These are phyloP conservation scores for Cordyceps fumosorosea DNA, from an alignment of 2,329 filamentous ascomycete genomes.

Conservation along the genomic window DNA sequence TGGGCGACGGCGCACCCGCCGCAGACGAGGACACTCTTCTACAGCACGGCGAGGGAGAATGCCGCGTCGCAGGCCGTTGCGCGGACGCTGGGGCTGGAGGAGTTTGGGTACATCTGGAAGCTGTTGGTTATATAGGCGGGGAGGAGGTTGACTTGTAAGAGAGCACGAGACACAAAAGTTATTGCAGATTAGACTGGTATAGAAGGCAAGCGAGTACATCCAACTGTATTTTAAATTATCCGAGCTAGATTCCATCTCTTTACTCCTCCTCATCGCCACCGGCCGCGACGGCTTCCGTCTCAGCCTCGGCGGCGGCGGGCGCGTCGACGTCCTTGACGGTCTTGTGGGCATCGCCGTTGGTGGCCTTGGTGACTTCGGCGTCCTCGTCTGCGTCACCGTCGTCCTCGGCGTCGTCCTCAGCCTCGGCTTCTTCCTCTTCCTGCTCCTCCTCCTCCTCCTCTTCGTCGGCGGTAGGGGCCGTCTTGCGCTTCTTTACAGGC, in stretches of 20 bases:
- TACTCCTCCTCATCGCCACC: not conserved
- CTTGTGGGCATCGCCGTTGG: slow-evolving; percentile 18
- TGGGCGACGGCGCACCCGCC: not conserved
- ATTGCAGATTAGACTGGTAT: not conserved
- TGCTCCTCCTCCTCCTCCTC: slow-evolving; percentile 29
- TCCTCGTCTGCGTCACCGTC: slow-evolving; percentile 22
- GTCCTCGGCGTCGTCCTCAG: slow-evolving; percentile 23
- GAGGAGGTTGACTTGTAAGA: not conserved
- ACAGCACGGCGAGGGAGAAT: slow-evolving; percentile 1
- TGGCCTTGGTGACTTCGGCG: slow-evolving; percentile 15
- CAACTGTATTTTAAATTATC: not conserved
- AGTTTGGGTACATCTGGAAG: slow-evolving; percentile 11
- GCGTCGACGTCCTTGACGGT: slow-evolving; percentile 21
- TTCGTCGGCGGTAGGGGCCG: slow-evolving; percentile 28
- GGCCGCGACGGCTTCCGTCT: slow-evolving; percentile 16
- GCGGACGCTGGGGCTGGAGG: not conserved
- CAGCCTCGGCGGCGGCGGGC: slow-evolving; percentile 24
- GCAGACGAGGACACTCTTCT: slow-evolving; percentile 2
- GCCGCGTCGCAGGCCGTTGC: not conserved
- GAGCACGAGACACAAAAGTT: not conserved
- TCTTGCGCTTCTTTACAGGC: slow-evolving; percentile 48
- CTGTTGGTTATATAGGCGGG: not conserved
- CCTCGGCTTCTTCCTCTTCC: slow-evolving; percentile 28
- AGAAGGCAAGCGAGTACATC: not conserved
- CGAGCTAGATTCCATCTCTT: not conserved